A percentile compares a stretch with the other conserved stretches of the same genome.
Evolutionary conservation across 2,329 filamentous ascomycete genomes (phyloP).

Genomic region (Coniochaeta ligniaria): DNA sequence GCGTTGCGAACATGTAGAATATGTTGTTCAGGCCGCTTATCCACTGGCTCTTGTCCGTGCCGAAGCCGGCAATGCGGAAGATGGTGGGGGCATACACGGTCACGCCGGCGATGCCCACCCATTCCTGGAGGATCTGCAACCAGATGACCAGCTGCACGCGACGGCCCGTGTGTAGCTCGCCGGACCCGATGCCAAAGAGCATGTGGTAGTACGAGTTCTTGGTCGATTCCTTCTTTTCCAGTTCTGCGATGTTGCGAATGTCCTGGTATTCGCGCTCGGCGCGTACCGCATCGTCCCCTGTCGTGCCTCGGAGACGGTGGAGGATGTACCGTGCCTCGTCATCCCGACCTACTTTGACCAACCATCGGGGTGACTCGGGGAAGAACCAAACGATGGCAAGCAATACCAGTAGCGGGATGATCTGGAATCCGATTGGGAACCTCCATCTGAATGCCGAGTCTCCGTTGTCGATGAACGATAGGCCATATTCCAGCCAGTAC

Average conservation of each 20-base stretch:
- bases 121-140: constrained; percentile 66
- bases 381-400: constrained; percentile 18
- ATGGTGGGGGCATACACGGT: constrained; percentile 53
- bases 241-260: constrained; percentile 54
- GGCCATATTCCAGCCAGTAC: constrained; percentile 25
- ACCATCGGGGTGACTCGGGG: constrained; percentile 20
- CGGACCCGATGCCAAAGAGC: constrained; percentile 60
- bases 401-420: constrained; percentile 21
- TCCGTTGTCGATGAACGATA: constrained; percentile 17
- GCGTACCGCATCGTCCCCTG: neutral
- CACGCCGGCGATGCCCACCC: constrained; percentile 63
- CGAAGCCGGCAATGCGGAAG: constrained; percentile 61
- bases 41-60: constrained; percentile 53
- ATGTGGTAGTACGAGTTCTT: constrained; percentile 56
- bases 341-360: constrained; percentile 16
- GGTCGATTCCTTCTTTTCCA: constrained; percentile 51
- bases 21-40: constrained; percentile 49
- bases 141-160: constrained; percentile 64
- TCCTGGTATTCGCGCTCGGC: constrained; percentile 57
- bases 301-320: neutral
- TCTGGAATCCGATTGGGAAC: constrained; percentile 22
- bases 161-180: constrained; percentile 57
- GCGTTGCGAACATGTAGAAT: constrained; percentile 53
- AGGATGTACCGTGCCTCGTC: constrained; percentile 28
- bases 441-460: constrained; percentile 18